phyloP scores from a whole-genome alignment of 2,329 filamentous ascomycete genomes.

The Juglanconis juglandina region DNA sequence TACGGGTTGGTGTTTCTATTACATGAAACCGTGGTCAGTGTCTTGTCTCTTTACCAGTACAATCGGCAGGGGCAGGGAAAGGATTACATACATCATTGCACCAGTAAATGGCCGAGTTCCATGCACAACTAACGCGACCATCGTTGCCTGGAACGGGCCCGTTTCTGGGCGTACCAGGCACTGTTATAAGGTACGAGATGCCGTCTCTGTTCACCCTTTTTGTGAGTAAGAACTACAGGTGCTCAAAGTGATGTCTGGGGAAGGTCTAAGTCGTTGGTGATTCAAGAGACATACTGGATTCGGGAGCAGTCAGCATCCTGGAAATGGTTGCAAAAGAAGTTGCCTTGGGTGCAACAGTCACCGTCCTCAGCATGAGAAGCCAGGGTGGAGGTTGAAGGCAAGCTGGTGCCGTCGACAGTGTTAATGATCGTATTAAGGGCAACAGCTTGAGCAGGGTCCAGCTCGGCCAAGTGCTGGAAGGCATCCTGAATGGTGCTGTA shows the following conservation, averaged over 20 bases:
- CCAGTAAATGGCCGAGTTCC: background rate
- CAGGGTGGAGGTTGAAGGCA: background rate
- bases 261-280: background rate
- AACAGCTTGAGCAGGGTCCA: background rate
- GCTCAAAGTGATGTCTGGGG: too few relatives aligned
- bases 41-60: background rate
- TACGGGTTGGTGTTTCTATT: background rate
- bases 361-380: too few relatives aligned
- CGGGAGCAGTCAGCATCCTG: background rate
- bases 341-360: background rate
- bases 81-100: background rate
- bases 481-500: constrained; percentile 3
- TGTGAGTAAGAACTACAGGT: background rate
- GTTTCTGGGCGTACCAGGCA: background rate
- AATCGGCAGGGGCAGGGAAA: background rate
- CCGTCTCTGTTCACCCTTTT: background rate
- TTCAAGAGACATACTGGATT: background rate
- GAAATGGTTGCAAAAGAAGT: background rate
- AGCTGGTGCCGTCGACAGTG: background rate
- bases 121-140: constrained; percentile 2
- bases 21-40: background rate
- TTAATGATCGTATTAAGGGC: background rate
- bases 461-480: background rate
- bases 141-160: background rate
- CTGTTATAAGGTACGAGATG: background rate